Evolutionary conservation across 192 early-diverging fungal species (phyloP).

Genomic region (Ambispora gerdemannii): DNA sequence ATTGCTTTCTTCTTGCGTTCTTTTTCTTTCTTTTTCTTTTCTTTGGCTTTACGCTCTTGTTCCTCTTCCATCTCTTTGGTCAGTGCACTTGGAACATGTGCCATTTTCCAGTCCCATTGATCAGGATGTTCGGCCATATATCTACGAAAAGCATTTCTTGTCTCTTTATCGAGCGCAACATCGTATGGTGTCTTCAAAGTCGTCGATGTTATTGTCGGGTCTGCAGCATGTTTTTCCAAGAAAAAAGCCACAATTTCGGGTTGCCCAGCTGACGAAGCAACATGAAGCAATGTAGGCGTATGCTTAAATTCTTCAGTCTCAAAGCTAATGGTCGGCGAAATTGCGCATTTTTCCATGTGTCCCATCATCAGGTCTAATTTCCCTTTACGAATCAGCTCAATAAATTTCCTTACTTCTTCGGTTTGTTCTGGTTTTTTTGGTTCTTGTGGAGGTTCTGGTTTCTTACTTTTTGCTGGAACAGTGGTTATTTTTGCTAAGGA

Average conservation of each 20-base stretch:
- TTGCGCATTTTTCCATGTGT: slow-evolving; percentile 51
- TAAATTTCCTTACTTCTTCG: slow-evolving; percentile 46
- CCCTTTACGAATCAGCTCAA: slow-evolving; percentile 58
- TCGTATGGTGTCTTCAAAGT: slow-evolving; percentile 61
- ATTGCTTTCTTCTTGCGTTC: slow-evolving; percentile 51
- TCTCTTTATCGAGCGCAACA: slow-evolving; percentile 64
- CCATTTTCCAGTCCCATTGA: slow-evolving; percentile 62
- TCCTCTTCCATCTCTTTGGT: slow-evolving; percentile 69
- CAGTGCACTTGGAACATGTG: slow-evolving; percentile 70
- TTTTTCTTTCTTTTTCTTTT: slow-evolving; percentile 61
- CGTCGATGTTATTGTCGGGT: slow-evolving; percentile 58
- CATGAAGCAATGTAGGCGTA: slow-evolving; percentile 69
- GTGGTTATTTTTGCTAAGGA: slow-evolving; percentile 15
- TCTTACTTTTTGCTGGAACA: background rate
- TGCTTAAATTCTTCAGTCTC: slow-evolving; percentile 43
- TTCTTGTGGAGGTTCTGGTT: background rate
- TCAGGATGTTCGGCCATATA: slow-evolving; percentile 59
- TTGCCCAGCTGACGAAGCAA: slow-evolving; percentile 64
- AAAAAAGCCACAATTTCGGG: slow-evolving; percentile 59
- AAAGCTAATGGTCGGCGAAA: slow-evolving; percentile 31
- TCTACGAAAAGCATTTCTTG: slow-evolving; percentile 70
- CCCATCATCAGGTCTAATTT: slow-evolving; percentile 57
- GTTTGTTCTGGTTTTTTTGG: slow-evolving; percentile 28
- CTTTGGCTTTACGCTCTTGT: slow-evolving; percentile 56
- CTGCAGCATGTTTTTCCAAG: slow-evolving; percentile 66